Base-by-base conservation (phyloP, 2,329 filamentous ascomycete species). In the Anthostomella pinea region DNA sequence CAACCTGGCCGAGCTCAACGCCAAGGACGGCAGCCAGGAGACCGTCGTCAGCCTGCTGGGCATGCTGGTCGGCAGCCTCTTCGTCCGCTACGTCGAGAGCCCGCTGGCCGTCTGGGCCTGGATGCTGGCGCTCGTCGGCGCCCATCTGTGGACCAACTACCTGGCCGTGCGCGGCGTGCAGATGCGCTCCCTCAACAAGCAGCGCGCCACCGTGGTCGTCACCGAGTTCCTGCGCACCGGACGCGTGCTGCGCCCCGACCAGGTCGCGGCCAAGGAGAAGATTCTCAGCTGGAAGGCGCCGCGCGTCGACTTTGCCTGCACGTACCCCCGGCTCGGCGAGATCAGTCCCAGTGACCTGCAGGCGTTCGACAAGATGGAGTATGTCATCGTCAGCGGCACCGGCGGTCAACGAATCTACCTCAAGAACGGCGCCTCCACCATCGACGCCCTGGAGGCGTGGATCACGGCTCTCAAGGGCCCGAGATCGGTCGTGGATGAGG, bases 1-100 rank as follows among this genome's bases (percentile, higher is more conserved):
- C 23, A 97, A 96, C 60, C 66, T 97, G 28, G 91, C 87, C 2
- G 91, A 97, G 62, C 72, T 98, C 38, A 97, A 96, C 65, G 90
- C 91, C 38, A 82, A 60, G 33, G 91, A 97, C 59, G 89, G 89
- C 9, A 94, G 87, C 48, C 93, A 97, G 66, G 93, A 97, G 65
- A 97, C 91, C 0, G 81, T 95, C 14, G 87, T 98, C 38, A 91
- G 87, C 2, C 71, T 97, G 17, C 45, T 95, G 21, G 93, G 93
- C 2, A 89, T 97, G 77, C 72, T 95, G 33, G 79, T 77, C 10
- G 93, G 93, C 1, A 93, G 83, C 30, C 42, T 95, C 2, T 81
- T 95, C 10, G 86, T 97, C 13, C 84, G 85, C 21, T 70, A 77
- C 45, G 79, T 96, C 15, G 78, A 85, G 33, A 79, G 82, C 31